Evolutionary conservation across 148 eudicot species (phyloP), one percentile per base, ranked within the genome.

Genomic region (Amaranthus cruentus): DNA sequence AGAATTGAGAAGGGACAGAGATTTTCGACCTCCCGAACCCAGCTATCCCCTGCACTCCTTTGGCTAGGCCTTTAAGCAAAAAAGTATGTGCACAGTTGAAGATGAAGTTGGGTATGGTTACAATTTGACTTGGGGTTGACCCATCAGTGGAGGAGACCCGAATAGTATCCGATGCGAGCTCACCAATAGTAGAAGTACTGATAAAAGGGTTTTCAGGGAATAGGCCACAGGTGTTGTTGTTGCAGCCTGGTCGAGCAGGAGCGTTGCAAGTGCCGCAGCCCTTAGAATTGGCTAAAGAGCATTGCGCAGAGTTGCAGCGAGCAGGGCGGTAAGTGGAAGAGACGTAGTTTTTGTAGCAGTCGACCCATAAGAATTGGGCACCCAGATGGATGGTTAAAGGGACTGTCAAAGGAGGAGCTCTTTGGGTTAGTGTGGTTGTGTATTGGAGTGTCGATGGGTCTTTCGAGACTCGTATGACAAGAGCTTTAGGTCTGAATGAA

Each of bases 61-160:
- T 69, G 2, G 85, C 82, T 5, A 87, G 84, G 9, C 84, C 83
- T 55, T 83, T 69, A 43, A 80, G 48, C 7, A 87, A 67, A 3
- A 10, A 47, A 4, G 75, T 60, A 28, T 81, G 55, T 9, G 77
- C 81, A 38, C 88, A 87, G 7, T 60, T 73, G 72, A 84, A 85
- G 65, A 70, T 68, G 5, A 84, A 73, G 4, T 69, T 48, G 6
- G 84, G 73, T 0, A 62, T 71, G 0, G 82, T 59, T 3, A 74
- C 83, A 0, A 63, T 56, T 9, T 50, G 64, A 0, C 84, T 78
- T 0, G 80, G 84, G 77, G 70, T 84, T 8, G 69, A 53, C 3
- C 90, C 88, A 51, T 85, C 80, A 0, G 87, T 85, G 12, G 87
- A 83, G 51, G 55, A 79, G 52, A 87, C 56, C 10, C 77, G 67